Evolutionary conservation across 768 basidiomycete species (phyloP).

Genomic region (Trametes elegans): DNA sequence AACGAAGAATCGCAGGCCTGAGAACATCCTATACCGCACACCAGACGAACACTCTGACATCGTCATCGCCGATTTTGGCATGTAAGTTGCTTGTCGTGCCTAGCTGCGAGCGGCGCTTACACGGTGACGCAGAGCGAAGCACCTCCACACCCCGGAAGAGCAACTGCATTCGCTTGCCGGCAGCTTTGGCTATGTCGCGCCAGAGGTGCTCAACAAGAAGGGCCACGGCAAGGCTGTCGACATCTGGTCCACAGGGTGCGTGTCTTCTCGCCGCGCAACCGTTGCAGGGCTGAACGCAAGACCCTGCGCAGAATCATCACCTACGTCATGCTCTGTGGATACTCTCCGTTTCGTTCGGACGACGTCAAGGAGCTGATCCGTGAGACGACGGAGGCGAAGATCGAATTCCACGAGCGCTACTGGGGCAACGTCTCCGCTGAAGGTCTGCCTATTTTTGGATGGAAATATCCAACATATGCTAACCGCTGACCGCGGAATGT

Average conservation of each 20-base stretch:
- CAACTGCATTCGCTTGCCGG: slow-evolving; percentile 73
- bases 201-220: slow-evolving; percentile 76
- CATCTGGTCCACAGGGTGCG: slow-evolving; percentile 89
- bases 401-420: slow-evolving; percentile 91
- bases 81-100: no score
- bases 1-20: slow-evolving; percentile 54
- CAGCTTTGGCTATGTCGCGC: slow-evolving; percentile 88
- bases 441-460: slow-evolving; percentile 46
- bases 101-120: no score
- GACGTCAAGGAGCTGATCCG: slow-evolving; percentile 70
- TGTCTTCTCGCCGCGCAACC: not conserved
- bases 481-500: not conserved
- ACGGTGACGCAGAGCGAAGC: slow-evolving; percentile 84
- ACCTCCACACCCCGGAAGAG: slow-evolving; percentile 69
- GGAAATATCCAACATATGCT: not conserved
- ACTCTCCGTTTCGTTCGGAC: slow-evolving; percentile 90
- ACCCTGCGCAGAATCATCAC: slow-evolving; percentile 71
- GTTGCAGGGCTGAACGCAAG: no score
- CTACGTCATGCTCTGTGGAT: slow-evolving; percentile 93
- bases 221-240: slow-evolving; percentile 94
- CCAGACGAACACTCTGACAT: slow-evolving; percentile 75
- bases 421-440: slow-evolving; percentile 87
- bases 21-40: slow-evolving; percentile 93
- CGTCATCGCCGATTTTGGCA: slow-evolving; percentile 97
- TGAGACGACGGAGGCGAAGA: slow-evolving; percentile 81